Base-by-base conservation (phyloP, 345 rosid genomes). In the Punica granatum region DNA sequence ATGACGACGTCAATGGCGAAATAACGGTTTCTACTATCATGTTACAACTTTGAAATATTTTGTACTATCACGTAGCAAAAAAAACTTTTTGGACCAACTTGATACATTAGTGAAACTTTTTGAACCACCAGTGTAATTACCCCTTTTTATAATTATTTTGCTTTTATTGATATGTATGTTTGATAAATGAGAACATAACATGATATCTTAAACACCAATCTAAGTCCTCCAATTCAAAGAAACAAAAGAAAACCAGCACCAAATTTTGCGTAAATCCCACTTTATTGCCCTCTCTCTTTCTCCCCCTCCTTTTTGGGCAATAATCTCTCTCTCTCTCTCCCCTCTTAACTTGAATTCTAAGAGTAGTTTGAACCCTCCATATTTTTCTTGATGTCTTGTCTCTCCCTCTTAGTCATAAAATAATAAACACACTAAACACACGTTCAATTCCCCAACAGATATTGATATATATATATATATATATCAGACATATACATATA, bases 231-330 rank as follows among this genome's bases (percentile, higher is more conserved):
- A 21, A 51, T 21, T 28, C 10, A 28, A 10, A 56, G 13, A 26
- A 56, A 1, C 0, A 56, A 56, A 12, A 33, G 33, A 81, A 85
- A 81, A 81, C 84, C 74, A 78, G 74, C 74, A 75, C 80, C 84
- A 65, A 71, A 82, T 10, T 84, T 86, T 73, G 89, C 87, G 85
- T 86, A 82, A 81, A 79, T 58, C 65, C 84, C 78, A 86, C 88
- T 79, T 80, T 76, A 80, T 84, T 77, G 84, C 78, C 82, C 86
- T 80, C 88, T 82, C 71, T 72, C 82, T 73, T 63, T 32, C 56
- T n/a, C n/a, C n/a, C n/a, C n/a, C n/a, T n/a, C n/a, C n/a, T n/a
- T n/a, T n/a, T n/a, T n/a, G n/a, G n/a, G n/a, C n/a, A n/a, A n/a
- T n/a, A n/a, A n/a, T n/a, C n/a, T n/a, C n/a, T n/a, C n/a, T n/a